These are phyloP conservation scores for Aristolochia californica DNA, from an alignment of 164 flowering plant genomes.

Conservation along the genomic window DNA sequence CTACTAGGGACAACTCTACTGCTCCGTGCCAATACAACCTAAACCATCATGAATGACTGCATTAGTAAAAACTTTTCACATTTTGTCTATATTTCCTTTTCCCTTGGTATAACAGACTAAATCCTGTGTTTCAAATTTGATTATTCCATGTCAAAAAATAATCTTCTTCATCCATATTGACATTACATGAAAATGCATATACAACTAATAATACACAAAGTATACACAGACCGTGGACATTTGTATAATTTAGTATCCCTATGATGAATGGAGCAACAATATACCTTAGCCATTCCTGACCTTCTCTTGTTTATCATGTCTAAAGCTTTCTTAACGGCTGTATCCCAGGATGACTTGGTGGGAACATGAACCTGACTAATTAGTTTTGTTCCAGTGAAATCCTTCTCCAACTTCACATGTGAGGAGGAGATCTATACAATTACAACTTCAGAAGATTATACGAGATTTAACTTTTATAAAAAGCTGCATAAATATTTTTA, in stretches of 20 bases:
- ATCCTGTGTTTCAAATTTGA: too few relatives aligned
- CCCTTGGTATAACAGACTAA: too few relatives aligned
- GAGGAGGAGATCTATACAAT: conserved; percentile 50
- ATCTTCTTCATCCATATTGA: too few relatives aligned
- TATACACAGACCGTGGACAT: too few relatives aligned
- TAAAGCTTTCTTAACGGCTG: conserved; percentile 60
- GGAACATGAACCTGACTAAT: conserved; percentile 54
- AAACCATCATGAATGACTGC: conserved; percentile 12
- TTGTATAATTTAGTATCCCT: not conserved
- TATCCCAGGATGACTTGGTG: conserved; percentile 44
- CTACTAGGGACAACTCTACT: conserved; percentile 48
- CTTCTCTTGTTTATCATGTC: conserved; percentile 38
- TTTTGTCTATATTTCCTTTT: too few relatives aligned
- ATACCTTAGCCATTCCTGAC: conserved; percentile 67
- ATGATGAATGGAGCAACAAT: not conserved
- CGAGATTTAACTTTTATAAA: not conserved
- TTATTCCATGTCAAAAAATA: too few relatives aligned
- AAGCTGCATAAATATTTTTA: not conserved
- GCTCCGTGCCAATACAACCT: conserved; percentile 96
- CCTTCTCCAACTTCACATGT: conserved; percentile 23
- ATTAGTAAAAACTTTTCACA: not conserved
- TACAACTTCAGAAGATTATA: not conserved
- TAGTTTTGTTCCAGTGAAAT: conserved; percentile 30
- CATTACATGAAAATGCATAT: too few relatives aligned
- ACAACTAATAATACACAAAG: too few relatives aligned